phyloP scores from a whole-genome alignment of 495 filamentous ascomycete species.

The Chaetomium tenue region DNA sequence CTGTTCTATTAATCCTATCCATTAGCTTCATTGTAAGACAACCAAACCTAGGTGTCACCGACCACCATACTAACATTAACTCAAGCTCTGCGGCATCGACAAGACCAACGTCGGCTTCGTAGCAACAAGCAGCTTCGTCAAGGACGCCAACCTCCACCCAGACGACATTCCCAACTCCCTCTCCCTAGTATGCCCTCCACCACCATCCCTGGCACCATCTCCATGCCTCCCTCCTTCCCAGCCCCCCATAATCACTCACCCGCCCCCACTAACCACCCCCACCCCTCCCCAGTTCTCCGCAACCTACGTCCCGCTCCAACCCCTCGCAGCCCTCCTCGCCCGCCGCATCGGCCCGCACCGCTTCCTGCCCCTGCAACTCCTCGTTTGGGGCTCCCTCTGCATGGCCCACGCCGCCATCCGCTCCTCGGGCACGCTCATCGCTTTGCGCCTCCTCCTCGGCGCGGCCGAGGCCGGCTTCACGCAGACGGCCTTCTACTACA shows the following conservation, averaged over 20 bases:
- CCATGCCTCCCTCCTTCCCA: not conserved
- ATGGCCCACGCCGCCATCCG: slow-evolving; percentile 9
- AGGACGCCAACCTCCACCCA: slow-evolving; percentile 8
- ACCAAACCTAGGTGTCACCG: not conserved
- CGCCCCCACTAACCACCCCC: not conserved
- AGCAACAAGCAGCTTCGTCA: slow-evolving; percentile 9
- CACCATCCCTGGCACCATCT: too few relatives aligned
- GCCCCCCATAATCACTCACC: too few relatives aligned
- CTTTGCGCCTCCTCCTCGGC: slow-evolving; percentile 53
- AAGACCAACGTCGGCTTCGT: slow-evolving; percentile 12
- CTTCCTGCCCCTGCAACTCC: not conserved
- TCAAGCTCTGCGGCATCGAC: slow-evolving; percentile 12
- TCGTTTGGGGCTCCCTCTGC: slow-evolving; percentile 3
- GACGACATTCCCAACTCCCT: slow-evolving; percentile 9
- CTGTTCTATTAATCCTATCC: not conserved
- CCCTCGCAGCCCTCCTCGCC: not conserved
- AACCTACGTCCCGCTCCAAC: slow-evolving; percentile 6
- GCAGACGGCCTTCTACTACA: slow-evolving; percentile 54
- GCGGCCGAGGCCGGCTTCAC: slow-evolving; percentile 60
- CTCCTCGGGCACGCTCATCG: not conserved
- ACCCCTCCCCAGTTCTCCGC: slow-evolving; percentile 4
- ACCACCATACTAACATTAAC: not conserved
- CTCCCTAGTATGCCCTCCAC: not conserved
- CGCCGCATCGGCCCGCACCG: slow-evolving; percentile 6
- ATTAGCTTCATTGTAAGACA: slow-evolving; percentile 9